Evolutionary conservation across 1,284 basidiomycete genomes (phyloP).

Genomic region (Coniferiporia weirii): DNA sequence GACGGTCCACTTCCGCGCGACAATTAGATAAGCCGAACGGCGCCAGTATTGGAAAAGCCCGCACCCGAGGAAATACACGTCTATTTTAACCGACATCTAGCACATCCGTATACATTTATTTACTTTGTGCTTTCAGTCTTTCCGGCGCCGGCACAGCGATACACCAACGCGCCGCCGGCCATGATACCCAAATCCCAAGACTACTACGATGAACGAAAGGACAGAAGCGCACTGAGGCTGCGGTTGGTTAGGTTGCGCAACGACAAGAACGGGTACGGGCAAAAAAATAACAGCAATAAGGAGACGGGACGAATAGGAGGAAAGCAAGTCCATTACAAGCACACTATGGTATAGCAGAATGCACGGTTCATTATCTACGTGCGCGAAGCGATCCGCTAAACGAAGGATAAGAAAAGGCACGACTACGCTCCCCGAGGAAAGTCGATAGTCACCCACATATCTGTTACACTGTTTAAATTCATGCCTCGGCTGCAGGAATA

Average conservation of each 20-base stretch:
- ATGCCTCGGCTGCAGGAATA: neutral
- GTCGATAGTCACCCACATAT: neutral
- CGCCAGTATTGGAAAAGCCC: too few relatives aligned
- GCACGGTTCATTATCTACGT: neutral
- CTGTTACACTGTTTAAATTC: neutral
- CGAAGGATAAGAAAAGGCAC: neutral
- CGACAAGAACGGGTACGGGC: neutral
- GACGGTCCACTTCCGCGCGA: too few relatives aligned
- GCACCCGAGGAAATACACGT: too few relatives aligned
- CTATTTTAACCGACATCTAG: neutral
- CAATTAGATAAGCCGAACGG: too few relatives aligned
- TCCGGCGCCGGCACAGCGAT: neutral
- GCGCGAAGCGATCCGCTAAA: neutral
- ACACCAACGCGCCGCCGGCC: neutral
- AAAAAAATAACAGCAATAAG: neutral
- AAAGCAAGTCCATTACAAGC: constrained; percentile 9
- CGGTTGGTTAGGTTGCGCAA: neutral
- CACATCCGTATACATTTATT: neutral
- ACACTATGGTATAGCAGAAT: constrained; percentile 11
- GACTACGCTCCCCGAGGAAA: neutral
- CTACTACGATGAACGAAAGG: neutral
- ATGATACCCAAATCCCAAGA: neutral
- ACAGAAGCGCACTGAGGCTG: neutral
- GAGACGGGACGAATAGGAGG: neutral
- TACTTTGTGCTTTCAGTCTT: neutral